Evolutionary conservation across 2,329 filamentous ascomycete genomes (phyloP), one percentile per base, ranked within the genome.

Genomic region (Trichophyton benhamiae): DNA sequence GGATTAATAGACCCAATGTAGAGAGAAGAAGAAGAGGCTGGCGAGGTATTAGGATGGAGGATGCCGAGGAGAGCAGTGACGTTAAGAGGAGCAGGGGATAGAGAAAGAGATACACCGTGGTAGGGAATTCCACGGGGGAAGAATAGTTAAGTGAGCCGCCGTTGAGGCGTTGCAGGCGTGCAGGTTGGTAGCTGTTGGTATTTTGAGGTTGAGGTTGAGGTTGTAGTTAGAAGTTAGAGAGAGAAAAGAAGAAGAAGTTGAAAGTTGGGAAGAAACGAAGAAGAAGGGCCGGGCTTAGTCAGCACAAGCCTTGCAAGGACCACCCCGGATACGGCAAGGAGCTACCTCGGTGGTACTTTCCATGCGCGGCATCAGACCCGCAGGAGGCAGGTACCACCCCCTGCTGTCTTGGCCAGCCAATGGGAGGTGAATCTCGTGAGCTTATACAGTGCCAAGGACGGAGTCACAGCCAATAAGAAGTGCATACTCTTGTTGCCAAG

Each of bases 201-300:
- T 13, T 15, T 44, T 44, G 41, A 30, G 5, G 27, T 30, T 30
- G 61, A 57, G 22, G 59, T 61, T 48, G 53, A 48, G 57, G n/a
- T 41, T 44, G 36, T 46, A 61, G 53, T 46, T 33, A 17, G 30
- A 63, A 61, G 53, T 46, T 33, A 17, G 30, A 63, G 58, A 58
- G 49, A 53, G 60, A 61, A 57, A 61, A 61, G 59, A 62, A 53
- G 59, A 62, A 63, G 62, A 63, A 66, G 46, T 57, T 41, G 59
- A 17, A 62, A 46, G 57, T 57, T 46, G 49, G 46, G 58, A 55
- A 58, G 20, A 38, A 33, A 36, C 49, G 48, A 41, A 59, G 17
- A 30, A 48, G n/a, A 42, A 20, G 17, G 17, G 36, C 42, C 33
- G 9, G 9, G 52, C 52, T 55, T 27, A 55, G 52, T 55, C 52